A percentile compares a stretch with the other conserved stretches of the same genome.
phyloP scores from a whole-genome alignment of 306 rosid species.

The Styphnolobium japonicum region DNA sequence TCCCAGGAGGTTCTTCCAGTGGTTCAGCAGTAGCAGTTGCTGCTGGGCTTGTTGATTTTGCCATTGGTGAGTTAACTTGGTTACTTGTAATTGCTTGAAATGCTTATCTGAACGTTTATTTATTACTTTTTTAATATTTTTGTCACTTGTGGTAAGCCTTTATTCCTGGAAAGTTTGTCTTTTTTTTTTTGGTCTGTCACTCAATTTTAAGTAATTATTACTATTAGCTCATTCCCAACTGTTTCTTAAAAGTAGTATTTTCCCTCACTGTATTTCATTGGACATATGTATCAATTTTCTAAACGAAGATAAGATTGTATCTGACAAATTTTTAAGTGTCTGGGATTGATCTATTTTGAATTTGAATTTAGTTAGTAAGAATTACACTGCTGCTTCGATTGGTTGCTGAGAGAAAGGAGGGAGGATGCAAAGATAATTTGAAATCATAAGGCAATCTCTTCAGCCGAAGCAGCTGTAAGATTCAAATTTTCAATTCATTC shows the following conservation, averaged over 20 bases:
- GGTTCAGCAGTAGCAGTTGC: slow-evolving; percentile 87
- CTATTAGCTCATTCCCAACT: background rate
- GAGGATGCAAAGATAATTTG: slow-evolving; percentile 14
- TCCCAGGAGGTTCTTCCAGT: slow-evolving; percentile 76
- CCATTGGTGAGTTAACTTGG: slow-evolving; percentile 52
- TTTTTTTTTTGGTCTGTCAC: background rate
- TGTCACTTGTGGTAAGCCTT: background rate
- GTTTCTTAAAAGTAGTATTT: background rate
- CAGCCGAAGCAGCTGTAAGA: slow-evolving; percentile 20
- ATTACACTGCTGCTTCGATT: slow-evolving; percentile 12
- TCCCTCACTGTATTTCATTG: background rate
- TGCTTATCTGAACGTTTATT: background rate
- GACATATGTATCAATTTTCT: background rate
- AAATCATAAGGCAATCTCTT: slow-evolving; percentile 2
- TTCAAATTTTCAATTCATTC: slow-evolving; percentile 4
- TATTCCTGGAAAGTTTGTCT: background rate
- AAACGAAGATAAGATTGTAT: background rate
- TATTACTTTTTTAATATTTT: background rate
- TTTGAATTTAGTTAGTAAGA: background rate
- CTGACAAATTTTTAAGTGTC: background rate
- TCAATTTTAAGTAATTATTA: background rate
- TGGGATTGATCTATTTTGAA: background rate
- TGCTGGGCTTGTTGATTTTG: slow-evolving; percentile 63
- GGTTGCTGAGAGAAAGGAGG: slow-evolving; percentile 6
- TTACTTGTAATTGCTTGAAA: background rate